phyloP scores from a whole-genome alignment of 2,329 filamentous ascomycete species.

The Neopestalotiopsis sp. region DNA sequence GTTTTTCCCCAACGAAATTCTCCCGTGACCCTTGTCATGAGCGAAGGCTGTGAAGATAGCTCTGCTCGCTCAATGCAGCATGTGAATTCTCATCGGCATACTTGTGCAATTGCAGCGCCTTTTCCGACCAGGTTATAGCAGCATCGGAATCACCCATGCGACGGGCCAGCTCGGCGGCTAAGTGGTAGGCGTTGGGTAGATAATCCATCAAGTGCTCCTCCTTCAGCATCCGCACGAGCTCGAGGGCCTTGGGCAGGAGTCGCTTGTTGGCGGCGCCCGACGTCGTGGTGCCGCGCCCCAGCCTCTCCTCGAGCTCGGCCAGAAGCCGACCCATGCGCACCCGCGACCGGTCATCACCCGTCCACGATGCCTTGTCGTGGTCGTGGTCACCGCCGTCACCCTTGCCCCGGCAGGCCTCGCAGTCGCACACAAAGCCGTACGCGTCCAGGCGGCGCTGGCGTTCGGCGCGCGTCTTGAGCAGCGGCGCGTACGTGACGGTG shows the following conservation, averaged over 20 bases:
- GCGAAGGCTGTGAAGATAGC: neutral
- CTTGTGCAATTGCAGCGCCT: conserved; percentile 5
- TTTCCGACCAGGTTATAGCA: neutral
- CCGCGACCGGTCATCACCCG: conserved; percentile 12
- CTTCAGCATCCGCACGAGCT: conserved; percentile 8
- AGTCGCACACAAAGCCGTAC: conserved; percentile 27
- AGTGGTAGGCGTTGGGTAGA: conserved; percentile 11
- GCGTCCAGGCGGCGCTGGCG: conserved; percentile 39
- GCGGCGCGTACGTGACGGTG: conserved; percentile 42
- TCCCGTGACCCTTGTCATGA: neutral
- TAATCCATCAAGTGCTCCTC: conserved; percentile 19
- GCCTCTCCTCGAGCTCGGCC: conserved; percentile 18
- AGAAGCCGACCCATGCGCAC: conserved; percentile 21
- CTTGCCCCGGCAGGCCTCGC: conserved; percentile 18
- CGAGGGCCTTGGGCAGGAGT: conserved; percentile 13
- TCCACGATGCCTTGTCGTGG: neutral
- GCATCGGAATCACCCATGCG: neutral
- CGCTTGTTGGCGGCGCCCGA: conserved; percentile 36
- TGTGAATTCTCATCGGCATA: conserved; percentile 11
- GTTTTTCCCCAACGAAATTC: too few relatives aligned
- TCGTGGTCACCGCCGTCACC: too few relatives aligned
- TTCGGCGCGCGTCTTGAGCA: conserved; percentile 34
- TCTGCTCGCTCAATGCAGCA: neutral
- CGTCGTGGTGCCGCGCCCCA: neutral
- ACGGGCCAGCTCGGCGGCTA: conserved; percentile 6